Base-by-base conservation (phyloP, 1,284 basidiomycete genomes). In the Somion occarium region DNA sequence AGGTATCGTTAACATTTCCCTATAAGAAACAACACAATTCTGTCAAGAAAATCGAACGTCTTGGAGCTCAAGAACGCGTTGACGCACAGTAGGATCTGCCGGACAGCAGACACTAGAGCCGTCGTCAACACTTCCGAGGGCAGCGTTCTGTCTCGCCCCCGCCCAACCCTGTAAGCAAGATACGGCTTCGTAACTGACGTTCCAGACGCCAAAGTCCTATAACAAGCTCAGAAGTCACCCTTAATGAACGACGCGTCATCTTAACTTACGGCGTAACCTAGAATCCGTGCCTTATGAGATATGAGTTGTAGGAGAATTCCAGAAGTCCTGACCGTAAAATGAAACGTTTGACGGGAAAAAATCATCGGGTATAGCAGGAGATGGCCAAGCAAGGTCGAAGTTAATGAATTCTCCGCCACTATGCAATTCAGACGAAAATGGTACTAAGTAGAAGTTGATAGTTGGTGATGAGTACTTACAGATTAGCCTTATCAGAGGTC, bases 161-260 rank as follows among this genome's bases (percentile, higher is more conserved):
- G 72, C 66, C 88, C 88, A 90, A 49, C 76, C 64, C 2, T 68
- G 50, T 4, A 74, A 53, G 59, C 88, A 90, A 38, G 79, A 65
- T 5, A 88, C 79, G 37, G 68, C 71, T 56, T 79, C 64, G 61
- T 90, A 90, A 30, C 74, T 81, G 56, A 88, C 73, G 59, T 88
- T 88, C 88, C 88, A 90, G n/a, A 89, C 79, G 46, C 88, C 86
- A 68, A 89, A 90, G 59, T 89, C 87, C 83, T 86, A 51, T 50
- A 38, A 15, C 26, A 34, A 52, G 15, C 5, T 49, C n/a, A n/a
- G n/a, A n/a, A n/a, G n/a, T n/a, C n/a, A n/a, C n/a, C n/a, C n/a
- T n/a, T n/a, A n/a, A n/a, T n/a, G n/a, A n/a, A n/a, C n/a, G n/a
- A n/a, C n/a, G n/a, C n/a, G n/a, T n/a, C n/a, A n/a, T n/a, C n/a